Percentiles rank a stretch among this genome's conserved stretches.
phyloP scores from a whole-genome alignment of 768 basidiomycete species.

The Polyporus arcularius region DNA sequence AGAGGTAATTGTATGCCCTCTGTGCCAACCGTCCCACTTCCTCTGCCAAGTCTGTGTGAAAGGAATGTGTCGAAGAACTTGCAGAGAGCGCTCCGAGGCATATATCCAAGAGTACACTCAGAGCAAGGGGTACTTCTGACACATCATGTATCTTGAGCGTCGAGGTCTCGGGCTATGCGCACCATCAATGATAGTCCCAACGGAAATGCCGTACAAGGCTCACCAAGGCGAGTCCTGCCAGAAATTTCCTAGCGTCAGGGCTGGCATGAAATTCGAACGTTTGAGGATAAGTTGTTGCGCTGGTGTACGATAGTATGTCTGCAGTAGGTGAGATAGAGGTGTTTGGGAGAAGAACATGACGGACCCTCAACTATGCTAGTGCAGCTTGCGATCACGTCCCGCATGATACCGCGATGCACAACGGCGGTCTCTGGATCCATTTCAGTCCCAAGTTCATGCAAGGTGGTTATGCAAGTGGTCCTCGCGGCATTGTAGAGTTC shows the following conservation, averaged over 20 bases:
- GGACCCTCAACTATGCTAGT: slow-evolving; percentile 25
- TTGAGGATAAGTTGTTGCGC: too few relatives aligned
- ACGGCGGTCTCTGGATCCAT: slow-evolving; percentile 18
- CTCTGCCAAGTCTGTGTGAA: slow-evolving; percentile 50
- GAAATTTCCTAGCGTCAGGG: too few relatives aligned
- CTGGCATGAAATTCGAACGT: too few relatives aligned
- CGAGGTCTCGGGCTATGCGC: neutral
- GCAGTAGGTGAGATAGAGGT: too few relatives aligned
- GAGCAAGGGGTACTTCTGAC: slow-evolving; percentile 47
- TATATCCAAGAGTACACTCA: slow-evolving; percentile 48
- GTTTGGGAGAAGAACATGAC: neutral
- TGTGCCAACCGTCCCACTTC: slow-evolving; percentile 41
- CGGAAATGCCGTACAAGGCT: neutral
- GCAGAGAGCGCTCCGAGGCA: slow-evolving; percentile 44
- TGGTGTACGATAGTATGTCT: too few relatives aligned
- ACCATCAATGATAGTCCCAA: neutral
- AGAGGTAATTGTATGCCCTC: slow-evolving; percentile 46
- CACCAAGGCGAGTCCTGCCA: too few relatives aligned
- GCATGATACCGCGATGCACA: slow-evolving; percentile 22
- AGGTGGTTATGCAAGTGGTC: slow-evolving; percentile 43
- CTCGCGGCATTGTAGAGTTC: slow-evolving; percentile 50
- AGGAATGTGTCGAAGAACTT: slow-evolving; percentile 47
- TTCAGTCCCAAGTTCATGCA: slow-evolving; percentile 49
- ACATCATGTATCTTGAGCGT: slow-evolving; percentile 7
- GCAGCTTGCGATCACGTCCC: slow-evolving; percentile 40